Base-by-base conservation (phyloP, 2,329 filamentous ascomycete species). In the Sclerotinia spermophila region DNA sequence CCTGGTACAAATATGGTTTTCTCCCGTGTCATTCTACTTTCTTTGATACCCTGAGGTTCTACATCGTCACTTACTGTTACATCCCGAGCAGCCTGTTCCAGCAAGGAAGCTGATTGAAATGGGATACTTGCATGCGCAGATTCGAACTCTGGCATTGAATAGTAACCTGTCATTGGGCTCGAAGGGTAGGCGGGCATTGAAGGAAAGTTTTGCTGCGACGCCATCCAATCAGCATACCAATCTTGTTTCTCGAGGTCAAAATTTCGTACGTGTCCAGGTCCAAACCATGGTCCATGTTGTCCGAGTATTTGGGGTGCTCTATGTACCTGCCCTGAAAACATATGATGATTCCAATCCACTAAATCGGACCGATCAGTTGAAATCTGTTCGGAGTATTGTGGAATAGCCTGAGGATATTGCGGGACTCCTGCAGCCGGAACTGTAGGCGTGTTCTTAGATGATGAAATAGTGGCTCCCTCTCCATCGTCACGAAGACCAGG, bases 11-110 rank as follows among this genome's bases (percentile, higher is more conserved):
- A 40, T 8, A 69, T 69, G 13, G 68, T 66, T 66, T 65, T 65
- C 27, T 66, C 68, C 10, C 68, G 42, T 45, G 68, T 69, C 60
- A 69, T 69, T n/a, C 45, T 65, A 48, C 48, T 69, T 56, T 69
- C 68, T 58, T 27, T 69, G 24, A 69, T 69, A 38, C 48, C 51
- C 24, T 65, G 11, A 24, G 48, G 17, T 30, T 69, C 68, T 40
- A 10, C 19, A 24, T 27, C 35, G 13, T 45, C 30, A 38, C 17
- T n/a, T 15, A 17, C 44, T 13, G 44, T 21, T 10, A 17, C 10
- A 48, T 15, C 35, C 44, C 55, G 60, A 33, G 56, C n/a, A 24
- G 27, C 19, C n/a, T 65, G 61, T 21, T 48, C 61, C 17, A 17
- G 33, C 44, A 35, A 33, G 24, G 17, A 27, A 38, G 30, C 5